These are phyloP conservation scores for Pyrenochaeta sp. DNA, from an alignment of 2,329 filamentous ascomycete genomes.

Conservation along the genomic window DNA sequence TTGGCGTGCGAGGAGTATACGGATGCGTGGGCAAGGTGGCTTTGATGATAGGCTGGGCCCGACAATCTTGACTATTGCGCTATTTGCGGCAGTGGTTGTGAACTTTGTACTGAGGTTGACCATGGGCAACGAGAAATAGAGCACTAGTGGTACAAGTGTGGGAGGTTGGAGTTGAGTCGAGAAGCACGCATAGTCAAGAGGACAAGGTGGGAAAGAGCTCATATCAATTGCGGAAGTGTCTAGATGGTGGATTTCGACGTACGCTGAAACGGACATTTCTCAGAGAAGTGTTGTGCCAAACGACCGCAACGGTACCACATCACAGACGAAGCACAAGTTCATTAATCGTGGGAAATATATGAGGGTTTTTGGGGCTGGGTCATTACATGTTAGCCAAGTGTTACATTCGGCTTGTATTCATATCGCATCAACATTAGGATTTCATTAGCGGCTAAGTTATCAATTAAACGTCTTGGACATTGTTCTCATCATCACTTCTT, in stretches of 20 bases:
- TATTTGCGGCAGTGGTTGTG: slow-evolving; percentile 89
- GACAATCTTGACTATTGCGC: slow-evolving; percentile 84
- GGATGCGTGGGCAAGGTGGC: slow-evolving; percentile 88
- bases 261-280: no score
- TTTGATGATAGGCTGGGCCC: slow-evolving; percentile 97
- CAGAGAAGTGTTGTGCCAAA: no score
- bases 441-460: not conserved
- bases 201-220: not conserved
- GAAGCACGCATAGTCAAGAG: not conserved
- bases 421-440: not conserved
- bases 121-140: slow-evolving; percentile 27
- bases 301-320: no score
- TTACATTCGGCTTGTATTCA: not conserved
- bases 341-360: not conserved
- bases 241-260: no score
- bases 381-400: not conserved
- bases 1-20: slow-evolving; percentile 93
- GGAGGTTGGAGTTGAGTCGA: not conserved
- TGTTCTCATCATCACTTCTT: no score
- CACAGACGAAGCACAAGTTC: not conserved
- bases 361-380: not conserved
- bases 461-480: no score
- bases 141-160: not conserved
- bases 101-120: slow-evolving; percentile 80
- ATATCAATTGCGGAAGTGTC: no score